Base-by-base conservation (phyloP, 768 basidiomycete species). In the Boletellus ananiceps region DNA sequence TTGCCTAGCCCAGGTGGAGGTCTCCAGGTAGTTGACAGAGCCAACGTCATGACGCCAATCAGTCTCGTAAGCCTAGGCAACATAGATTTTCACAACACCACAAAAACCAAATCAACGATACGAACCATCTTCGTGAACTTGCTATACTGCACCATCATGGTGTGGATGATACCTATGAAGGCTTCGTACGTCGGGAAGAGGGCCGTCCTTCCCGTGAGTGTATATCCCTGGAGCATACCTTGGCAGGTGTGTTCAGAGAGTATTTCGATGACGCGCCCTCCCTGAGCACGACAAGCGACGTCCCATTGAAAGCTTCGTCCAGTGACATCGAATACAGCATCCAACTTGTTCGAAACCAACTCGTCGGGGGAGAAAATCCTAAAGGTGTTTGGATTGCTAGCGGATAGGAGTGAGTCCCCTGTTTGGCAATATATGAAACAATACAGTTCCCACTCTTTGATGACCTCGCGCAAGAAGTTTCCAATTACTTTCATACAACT, bases 301-400 rank as follows among this genome's bases (percentile, higher is more conserved):
- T 95, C 93, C 89, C 89, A 93, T 69, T 94, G 90, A 66, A 93
- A 84, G 69, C 90, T 83, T 42, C 90, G 81, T 2, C 77, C 75
- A 0, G 74, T 83, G 11, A 74, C 70, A 6, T 86, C 78, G 36
- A 93, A 78, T 6, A 87, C 83, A 3, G 81, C 87, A 58, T 90
- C 88, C 8, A 96, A 81, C 69, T 93, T 93, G 69, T 93, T 93
- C 35, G 86, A 89, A 11, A 85, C 81, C 2, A 93, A 73, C 58
- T 93, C 89, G 56, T 96, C 93, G 0, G 93, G 93, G 18, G 86
- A 91, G 72, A 94, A 94, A 50, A 95, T 88, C 34, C 93, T 79
- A 78, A 93, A 93, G 0, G 77, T 74, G 16, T 69, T 74, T 1
- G 86, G 87, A 65, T 96, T 93, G 45, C 82, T 84, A 48, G 11